Conservation (phyloP, 441 rosid genomes). For the Erodium trifolium region DNA sequence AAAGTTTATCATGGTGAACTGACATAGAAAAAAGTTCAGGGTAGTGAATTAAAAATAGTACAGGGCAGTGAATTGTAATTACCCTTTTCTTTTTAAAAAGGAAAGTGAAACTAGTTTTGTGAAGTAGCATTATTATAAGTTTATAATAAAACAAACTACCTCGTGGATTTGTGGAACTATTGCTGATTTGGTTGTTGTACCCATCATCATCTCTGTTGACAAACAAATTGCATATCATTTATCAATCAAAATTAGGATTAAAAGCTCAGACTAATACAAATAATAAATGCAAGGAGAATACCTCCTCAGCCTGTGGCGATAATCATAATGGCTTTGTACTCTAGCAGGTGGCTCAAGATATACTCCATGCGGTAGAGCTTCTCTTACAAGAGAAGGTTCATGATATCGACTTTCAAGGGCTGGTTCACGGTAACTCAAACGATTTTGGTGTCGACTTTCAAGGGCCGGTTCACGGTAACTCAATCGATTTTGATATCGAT, state of each 20-base stretch:
- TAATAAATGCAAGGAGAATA: conserved; percentile 14
- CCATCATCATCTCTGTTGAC: conserved; percentile 13
- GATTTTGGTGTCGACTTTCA: conserved; percentile 9
- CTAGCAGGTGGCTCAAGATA: conserved; percentile 11
- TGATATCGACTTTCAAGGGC: conserved; percentile 8
- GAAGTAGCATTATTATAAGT: neutral
- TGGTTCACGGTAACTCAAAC: conserved; percentile 10
- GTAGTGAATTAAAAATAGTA: neutral
- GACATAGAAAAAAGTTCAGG: too few relatives aligned
- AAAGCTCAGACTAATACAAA: conserved; percentile 1
- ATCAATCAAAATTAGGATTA: conserved; percentile 3
- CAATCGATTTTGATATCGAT: conserved; percentile 6
- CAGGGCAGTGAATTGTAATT: neutral
- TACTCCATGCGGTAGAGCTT: conserved; percentile 22
- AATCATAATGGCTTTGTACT: neutral
- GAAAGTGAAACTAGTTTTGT: neutral
- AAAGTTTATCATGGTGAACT: too few relatives aligned
- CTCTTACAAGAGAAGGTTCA: conserved; percentile 12
- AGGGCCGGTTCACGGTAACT: conserved; percentile 11
- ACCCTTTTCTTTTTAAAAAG: neutral
- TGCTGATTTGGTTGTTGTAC: conserved; percentile 7
- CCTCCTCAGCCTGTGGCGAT: conserved; percentile 17
- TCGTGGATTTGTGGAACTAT: conserved; percentile 9
- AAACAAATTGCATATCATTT: neutral
- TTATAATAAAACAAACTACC: conserved; percentile 9